phyloP scores from a whole-genome alignment of 495 filamentous ascomycete species.

The Talaromyces stipitatus region DNA sequence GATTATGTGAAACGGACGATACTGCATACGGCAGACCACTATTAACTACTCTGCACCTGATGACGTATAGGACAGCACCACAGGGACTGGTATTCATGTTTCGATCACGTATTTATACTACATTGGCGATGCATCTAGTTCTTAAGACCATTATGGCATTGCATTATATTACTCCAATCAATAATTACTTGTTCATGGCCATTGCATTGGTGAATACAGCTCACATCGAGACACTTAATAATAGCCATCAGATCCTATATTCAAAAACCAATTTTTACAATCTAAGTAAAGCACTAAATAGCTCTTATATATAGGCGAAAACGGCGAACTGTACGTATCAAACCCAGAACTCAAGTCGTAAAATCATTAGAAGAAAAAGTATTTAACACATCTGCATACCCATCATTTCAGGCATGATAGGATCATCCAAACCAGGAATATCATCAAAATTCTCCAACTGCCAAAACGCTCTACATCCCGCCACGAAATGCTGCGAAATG shows the following conservation, averaged over 20 bases:
- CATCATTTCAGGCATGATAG: slow-evolving; percentile 9
- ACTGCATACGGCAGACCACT: background rate
- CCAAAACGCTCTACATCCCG: slow-evolving; percentile 70
- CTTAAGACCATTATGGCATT: background rate
- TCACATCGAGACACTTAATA: no score
- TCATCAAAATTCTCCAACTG: slow-evolving; percentile 55
- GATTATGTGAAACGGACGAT: background rate
- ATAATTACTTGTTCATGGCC: background rate
- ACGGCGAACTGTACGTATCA: no score
- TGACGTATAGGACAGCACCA: no score
- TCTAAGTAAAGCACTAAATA: background rate
- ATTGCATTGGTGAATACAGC: no score
- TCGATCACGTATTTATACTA: background rate
- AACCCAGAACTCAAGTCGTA: background rate
- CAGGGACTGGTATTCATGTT: no score
- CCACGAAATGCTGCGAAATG: slow-evolving; percentile 53
- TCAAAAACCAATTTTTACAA: background rate
- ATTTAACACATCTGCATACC: slow-evolving; percentile 9
- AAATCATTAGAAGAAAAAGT: background rate
- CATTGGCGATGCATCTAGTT: background rate
- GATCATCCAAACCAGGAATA: slow-evolving; percentile 46
- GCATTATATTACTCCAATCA: background rate
- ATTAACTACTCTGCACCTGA: background rate
- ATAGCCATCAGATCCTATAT: background rate
- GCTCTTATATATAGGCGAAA: background rate